phyloP scores from a whole-genome alignment of 2,329 filamentous ascomycete genomes.

The Trichoderma sp. region DNA sequence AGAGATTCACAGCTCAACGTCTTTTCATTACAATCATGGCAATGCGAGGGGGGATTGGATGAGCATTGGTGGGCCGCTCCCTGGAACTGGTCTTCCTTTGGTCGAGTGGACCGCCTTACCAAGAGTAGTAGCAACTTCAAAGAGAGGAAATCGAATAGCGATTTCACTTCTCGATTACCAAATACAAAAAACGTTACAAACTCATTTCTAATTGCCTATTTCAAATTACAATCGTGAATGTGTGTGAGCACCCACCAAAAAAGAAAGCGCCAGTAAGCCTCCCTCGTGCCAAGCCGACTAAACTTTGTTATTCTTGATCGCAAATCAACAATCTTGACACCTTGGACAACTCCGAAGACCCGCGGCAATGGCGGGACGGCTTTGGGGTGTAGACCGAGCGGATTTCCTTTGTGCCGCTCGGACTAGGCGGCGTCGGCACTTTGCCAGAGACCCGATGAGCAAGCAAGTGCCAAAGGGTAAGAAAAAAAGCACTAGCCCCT shows the following conservation, averaged over 20 bases:
- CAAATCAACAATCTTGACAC: background rate
- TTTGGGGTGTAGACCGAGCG: slow-evolving; percentile 10
- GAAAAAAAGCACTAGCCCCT: background rate
- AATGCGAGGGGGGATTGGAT: slow-evolving; percentile 17
- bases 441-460: slow-evolving; percentile 19
- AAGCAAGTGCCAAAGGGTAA: background rate
- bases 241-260: background rate
- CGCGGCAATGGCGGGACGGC: slow-evolving; percentile 25
- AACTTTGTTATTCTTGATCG: background rate
- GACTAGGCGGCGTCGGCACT: slow-evolving; percentile 20
- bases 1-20: slow-evolving; percentile 21
- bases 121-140: slow-evolving; percentile 11
- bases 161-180: slow-evolving; percentile 7
- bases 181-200: slow-evolving; percentile 17
- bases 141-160: slow-evolving; percentile 20
- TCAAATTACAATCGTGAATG: background rate
- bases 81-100: slow-evolving; percentile 27
- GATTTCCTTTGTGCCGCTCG: slow-evolving; percentile 7
- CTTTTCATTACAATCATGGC: slow-evolving; percentile 20
- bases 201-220: background rate
- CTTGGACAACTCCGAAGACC: slow-evolving; percentile 6
- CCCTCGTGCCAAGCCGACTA: background rate
- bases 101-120: slow-evolving; percentile 22
- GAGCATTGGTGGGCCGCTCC: slow-evolving; percentile 23
- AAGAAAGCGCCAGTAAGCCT: background rate